Conservation (phyloP, 2,329 filamentous ascomycete genomes). For the Nemania sp. region DNA sequence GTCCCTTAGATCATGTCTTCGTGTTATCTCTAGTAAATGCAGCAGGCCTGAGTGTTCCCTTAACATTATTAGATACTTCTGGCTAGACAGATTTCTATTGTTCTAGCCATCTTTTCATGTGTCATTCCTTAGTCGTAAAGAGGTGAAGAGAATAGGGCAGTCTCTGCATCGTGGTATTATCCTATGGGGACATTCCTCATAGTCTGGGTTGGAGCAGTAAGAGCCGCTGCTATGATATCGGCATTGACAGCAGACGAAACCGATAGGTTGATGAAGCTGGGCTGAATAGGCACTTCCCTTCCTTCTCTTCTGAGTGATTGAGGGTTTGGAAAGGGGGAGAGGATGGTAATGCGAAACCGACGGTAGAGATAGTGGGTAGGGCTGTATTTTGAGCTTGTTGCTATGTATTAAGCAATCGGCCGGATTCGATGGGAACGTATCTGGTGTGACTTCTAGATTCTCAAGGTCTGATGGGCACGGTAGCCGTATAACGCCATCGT, state of each 20-base stretch:
- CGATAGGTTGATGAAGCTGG: slow-evolving; percentile 45
- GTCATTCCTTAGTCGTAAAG: slow-evolving; percentile 5
- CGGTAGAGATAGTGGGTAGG: background rate
- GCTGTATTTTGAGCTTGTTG: background rate
- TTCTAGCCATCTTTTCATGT: slow-evolving; percentile 4
- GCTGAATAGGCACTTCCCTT: background rate
- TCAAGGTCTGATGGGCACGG: slow-evolving; percentile 19
- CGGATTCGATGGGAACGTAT: no score
- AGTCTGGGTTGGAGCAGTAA: slow-evolving; percentile 46
- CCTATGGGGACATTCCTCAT: slow-evolving; percentile 43
- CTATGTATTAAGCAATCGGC: no score
- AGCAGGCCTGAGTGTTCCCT: no score
- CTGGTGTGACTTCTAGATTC: slow-evolving; percentile 6
- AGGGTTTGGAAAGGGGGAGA: background rate
- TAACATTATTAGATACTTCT: no score
- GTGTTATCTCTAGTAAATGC: no score
- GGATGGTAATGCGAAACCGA: background rate
- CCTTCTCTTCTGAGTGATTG: background rate
- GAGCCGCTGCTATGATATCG: slow-evolving; percentile 45
- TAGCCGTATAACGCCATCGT: background rate
- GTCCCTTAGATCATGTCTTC: no score
- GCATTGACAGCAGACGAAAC: slow-evolving; percentile 47
- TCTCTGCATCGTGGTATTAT: slow-evolving; percentile 42
- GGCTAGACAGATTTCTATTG: background rate
- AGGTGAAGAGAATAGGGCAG: slow-evolving; percentile 46